These are phyloP conservation scores for Naganishia antarctica DNA, from an alignment of 768 basidiomycete genomes.

Conservation along the genomic window DNA sequence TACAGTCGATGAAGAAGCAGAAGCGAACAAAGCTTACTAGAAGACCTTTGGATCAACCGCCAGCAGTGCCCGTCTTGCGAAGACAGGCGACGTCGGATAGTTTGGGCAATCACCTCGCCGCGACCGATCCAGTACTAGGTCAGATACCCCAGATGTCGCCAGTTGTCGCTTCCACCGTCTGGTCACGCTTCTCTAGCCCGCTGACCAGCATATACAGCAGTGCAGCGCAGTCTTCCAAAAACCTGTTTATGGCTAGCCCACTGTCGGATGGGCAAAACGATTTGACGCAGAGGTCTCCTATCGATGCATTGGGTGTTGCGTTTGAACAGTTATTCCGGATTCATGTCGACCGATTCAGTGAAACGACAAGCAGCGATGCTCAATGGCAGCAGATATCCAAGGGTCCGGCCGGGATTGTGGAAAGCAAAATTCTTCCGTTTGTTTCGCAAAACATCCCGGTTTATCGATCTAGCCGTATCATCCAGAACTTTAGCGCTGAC, in stretches of 20 bases:
- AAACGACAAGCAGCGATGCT: conserved; percentile 48
- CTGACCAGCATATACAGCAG: conserved; percentile 39
- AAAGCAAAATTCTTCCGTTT: conserved; percentile 68
- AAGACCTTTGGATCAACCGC: conserved; percentile 85
- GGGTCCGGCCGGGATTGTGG: conserved; percentile 65
- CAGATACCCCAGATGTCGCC: conserved; percentile 12
- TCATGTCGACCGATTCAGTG: conserved; percentile 55
- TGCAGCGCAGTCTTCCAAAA: conserved; percentile 39
- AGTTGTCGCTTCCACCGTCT: conserved; percentile 24
- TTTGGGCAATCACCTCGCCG: not conserved
- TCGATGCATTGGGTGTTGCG: conserved; percentile 63
- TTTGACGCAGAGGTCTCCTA: conserved; percentile 21
- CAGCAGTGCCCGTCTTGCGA: conserved; percentile 38
- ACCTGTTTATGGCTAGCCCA: conserved; percentile 16
- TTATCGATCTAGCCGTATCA: conserved; percentile 80
- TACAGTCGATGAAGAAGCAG: conserved; percentile 72
- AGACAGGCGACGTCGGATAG: conserved; percentile 31
- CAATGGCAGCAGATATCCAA: conserved; percentile 71
- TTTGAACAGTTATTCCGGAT: conserved; percentile 72
- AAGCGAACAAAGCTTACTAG: conserved; percentile 80
- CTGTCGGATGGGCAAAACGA: conserved; percentile 3
- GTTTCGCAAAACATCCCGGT: conserved; percentile 77
- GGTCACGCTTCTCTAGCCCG: conserved; percentile 35
- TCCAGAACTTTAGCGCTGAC: conserved; percentile 88
- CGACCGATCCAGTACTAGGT: not conserved